These are phyloP conservation scores for Wickerhamiella sergipiensis DNA, from an alignment of 805 yeast species.

Conservation along the genomic window DNA sequence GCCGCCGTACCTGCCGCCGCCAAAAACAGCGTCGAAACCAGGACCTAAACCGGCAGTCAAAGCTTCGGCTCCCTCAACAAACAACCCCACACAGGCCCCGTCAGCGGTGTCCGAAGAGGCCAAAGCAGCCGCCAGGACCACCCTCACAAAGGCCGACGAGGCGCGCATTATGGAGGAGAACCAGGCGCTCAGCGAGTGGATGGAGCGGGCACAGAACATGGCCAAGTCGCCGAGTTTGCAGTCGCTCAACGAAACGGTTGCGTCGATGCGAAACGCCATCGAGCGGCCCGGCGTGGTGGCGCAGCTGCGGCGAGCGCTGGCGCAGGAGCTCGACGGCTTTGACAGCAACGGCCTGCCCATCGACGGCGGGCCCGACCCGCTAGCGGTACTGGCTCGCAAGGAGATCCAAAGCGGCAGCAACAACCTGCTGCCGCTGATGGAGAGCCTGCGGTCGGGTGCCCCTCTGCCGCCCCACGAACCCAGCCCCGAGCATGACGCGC, in stretches of 20 bases:
- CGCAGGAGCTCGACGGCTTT: background rate
- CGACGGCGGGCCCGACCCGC: background rate
- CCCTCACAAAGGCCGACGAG: background rate
- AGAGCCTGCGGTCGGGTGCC: conserved; percentile 23
- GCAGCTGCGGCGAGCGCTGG: background rate
- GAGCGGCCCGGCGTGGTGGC: background rate
- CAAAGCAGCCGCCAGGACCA: background rate
- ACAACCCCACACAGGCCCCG: no score
- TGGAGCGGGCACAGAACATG: background rate
- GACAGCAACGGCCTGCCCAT: background rate
- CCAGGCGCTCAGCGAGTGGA: background rate
- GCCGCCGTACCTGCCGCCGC: no score
- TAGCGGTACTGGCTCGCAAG: no score
- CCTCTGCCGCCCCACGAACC: background rate
- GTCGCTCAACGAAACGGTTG: background rate
- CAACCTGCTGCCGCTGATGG: conserved; percentile 20
- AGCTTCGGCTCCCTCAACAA: no score
- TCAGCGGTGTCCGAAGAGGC: no score
- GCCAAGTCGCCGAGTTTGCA: background rate
- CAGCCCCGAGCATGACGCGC: background rate
- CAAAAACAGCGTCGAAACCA: no score
- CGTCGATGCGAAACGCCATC: background rate
- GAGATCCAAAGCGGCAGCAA: background rate
- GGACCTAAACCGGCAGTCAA: no score
- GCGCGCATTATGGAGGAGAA: background rate